Evolutionary conservation across 2,329 filamentous ascomycete genomes (phyloP).

Genomic region (Sarocladium brachiariae): DNA sequence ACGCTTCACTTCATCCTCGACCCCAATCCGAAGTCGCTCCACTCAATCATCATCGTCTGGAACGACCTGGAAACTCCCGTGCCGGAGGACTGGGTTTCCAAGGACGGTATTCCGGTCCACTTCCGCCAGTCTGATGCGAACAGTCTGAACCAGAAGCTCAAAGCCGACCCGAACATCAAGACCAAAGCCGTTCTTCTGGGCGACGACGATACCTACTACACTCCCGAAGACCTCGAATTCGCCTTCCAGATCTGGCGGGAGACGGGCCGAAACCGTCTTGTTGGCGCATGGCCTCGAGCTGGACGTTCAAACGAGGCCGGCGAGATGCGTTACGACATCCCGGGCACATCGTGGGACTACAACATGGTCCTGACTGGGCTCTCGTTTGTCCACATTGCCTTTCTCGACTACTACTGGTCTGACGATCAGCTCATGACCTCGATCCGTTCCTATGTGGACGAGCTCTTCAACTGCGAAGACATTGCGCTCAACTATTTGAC

Average conservation of each 20-base stretch:
- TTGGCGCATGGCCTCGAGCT: constrained; percentile 14
- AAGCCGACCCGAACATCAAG: constrained; percentile 16
- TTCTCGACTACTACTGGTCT: constrained; percentile 16
- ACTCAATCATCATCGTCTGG: constrained; percentile 22
- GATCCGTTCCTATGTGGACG: constrained; percentile 16
- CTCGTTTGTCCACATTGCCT: constrained; percentile 16
- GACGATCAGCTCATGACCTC: constrained; percentile 11
- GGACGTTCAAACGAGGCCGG: constrained; percentile 10
- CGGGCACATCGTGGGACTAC: constrained; percentile 9
- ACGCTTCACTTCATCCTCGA: constrained; percentile 16
- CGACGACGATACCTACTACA: constrained; percentile 22
- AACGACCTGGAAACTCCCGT: constrained; percentile 18
- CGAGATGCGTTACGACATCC: constrained; percentile 13
- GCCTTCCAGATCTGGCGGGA: constrained; percentile 20
- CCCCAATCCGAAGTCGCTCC: constrained; percentile 17
- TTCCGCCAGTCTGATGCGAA: constrained; percentile 18
- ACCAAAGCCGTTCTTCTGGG: constrained; percentile 19
- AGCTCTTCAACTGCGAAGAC: constrained; percentile 18
- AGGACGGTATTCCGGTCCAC: constrained; percentile 18
- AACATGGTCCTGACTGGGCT: constrained; percentile 17
- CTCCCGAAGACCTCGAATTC: constrained; percentile 18
- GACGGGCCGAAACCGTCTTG: constrained; percentile 15
- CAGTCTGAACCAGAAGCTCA: constrained; percentile 20
- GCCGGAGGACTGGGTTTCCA: constrained; percentile 15
- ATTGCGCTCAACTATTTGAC: constrained; percentile 17